A percentile compares a stretch with the other conserved stretches of the same genome.
phyloP scores from a whole-genome alignment of 768 basidiomycete species.

The Hysterangium stoloniferum region DNA sequence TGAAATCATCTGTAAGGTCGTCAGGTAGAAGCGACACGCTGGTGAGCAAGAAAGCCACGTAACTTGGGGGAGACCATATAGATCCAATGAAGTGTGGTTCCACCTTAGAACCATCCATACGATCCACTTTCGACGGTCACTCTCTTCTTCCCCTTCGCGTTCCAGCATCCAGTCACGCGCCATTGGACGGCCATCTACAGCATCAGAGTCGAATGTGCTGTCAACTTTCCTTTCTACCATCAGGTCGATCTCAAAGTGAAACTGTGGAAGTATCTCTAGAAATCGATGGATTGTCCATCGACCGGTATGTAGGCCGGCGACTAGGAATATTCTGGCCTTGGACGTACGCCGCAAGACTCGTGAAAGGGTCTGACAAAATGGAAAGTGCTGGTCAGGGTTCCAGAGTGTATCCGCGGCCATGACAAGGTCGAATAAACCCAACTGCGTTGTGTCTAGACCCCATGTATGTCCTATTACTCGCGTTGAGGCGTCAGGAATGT shows the following conservation, averaged over 20 bases:
- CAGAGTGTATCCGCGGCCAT: conserved; percentile 73
- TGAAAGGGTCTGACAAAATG: conserved; percentile 47
- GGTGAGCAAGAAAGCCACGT: background rate
- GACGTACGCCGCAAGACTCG: conserved; percentile 36
- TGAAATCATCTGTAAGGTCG: too few relatives aligned
- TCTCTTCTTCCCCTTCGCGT: conserved; percentile 55
- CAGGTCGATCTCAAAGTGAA: conserved; percentile 31
- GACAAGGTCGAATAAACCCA: conserved; percentile 48
- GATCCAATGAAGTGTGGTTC: conserved; percentile 18
- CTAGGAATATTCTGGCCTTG: conserved; percentile 49
- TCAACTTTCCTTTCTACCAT: conserved; percentile 4
- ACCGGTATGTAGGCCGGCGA: conserved; percentile 72
- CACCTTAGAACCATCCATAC: conserved; percentile 58
- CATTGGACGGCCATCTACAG: conserved; percentile 14
- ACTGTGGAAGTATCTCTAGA: conserved; percentile 29
- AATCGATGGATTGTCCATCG: conserved; percentile 64
- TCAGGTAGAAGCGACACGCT: too few relatives aligned
- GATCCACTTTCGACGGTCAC: conserved; percentile 63
- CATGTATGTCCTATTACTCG: conserved; percentile 53
- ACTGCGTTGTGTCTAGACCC: conserved; percentile 30
- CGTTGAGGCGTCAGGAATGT: conserved; percentile 36
- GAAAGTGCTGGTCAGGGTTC: conserved; percentile 53
- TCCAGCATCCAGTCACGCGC: conserved; percentile 37
- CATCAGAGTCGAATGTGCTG: background rate
- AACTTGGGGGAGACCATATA: background rate